Evolutionary conservation across 768 basidiomycete genomes (phyloP).

Genomic region (Pulveroboletus sp.): DNA sequence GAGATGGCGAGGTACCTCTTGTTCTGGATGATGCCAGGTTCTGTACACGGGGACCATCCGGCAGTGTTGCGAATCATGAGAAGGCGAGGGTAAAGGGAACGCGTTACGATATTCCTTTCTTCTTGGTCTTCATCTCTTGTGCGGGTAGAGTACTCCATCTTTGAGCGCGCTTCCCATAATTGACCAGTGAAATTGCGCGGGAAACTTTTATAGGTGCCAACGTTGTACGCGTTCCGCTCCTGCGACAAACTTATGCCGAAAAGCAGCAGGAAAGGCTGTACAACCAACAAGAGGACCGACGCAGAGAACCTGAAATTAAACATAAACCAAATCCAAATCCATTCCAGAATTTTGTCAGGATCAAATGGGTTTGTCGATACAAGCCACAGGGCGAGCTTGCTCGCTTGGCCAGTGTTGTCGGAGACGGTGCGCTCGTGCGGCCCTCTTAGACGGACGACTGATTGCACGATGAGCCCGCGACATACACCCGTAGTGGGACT

Average conservation of each 20-base stretch:
- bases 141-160: background rate
- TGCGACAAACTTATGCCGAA: too few species aligned
- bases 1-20: too few species aligned
- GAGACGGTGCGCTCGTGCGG: background rate
- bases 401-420: background rate
- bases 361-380: constrained; percentile 1
- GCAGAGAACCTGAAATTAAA: constrained; percentile 7
- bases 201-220: background rate
- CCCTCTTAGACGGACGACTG: too few species aligned
- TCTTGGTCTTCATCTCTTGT: too few species aligned
- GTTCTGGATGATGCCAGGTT: too few species aligned
- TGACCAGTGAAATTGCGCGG: constrained; percentile 7
- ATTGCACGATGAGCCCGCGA: constrained; percentile 10
- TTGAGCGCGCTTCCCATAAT: constrained; percentile 17
- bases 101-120: too few species aligned
- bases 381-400: constrained; percentile 16
- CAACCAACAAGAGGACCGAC: background rate
- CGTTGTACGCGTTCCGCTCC: background rate
- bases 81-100: background rate
- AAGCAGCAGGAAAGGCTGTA: background rate
- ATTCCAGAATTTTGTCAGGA: background rate
- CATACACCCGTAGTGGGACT: constrained; percentile 14
- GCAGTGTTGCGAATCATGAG: constrained; percentile 3
- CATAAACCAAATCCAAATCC: constrained; percentile 4
- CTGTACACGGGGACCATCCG: constrained; percentile 3